These are phyloP conservation scores for Amanita rimosa DNA, from an alignment of 768 basidiomycete species.

Conservation along the genomic window DNA sequence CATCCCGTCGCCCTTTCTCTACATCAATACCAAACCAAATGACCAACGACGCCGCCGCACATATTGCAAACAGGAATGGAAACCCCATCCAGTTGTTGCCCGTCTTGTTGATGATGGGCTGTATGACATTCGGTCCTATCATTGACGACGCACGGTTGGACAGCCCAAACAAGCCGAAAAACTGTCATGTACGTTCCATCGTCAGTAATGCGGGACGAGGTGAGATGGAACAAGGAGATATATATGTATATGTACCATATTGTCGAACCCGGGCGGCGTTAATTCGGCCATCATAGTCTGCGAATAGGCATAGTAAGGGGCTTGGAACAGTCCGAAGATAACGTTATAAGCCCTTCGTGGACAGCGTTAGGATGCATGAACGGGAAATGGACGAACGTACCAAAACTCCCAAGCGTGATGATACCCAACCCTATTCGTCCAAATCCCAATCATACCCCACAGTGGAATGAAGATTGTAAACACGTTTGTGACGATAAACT, in stretches of 20 bases:
- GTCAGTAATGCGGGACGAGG: neutral
- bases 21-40: slow-evolving; percentile 74
- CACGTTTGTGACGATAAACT: slow-evolving; percentile 73
- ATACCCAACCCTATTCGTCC: slow-evolving; percentile 66
- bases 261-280: slow-evolving; percentile 79
- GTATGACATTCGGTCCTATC: slow-evolving; percentile 80
- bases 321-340: slow-evolving; percentile 73
- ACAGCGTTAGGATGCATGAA: neutral
- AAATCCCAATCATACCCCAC: slow-evolving; percentile 82
- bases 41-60: slow-evolving; percentile 49
- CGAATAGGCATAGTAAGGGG: slow-evolving; percentile 80
- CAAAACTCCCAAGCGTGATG: slow-evolving; percentile 87
- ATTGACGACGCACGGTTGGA: slow-evolving; percentile 81
- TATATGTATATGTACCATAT: slow-evolving; percentile 38
- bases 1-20: slow-evolving; percentile 49
- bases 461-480: slow-evolving; percentile 69
- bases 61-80: slow-evolving; percentile 72
- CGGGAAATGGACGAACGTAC: slow-evolving; percentile 22
- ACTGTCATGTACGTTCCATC: slow-evolving; percentile 32
- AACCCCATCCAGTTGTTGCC: slow-evolving; percentile 79
- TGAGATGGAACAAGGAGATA: too few species aligned
- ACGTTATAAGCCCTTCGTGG: slow-evolving; percentile 66
- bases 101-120: slow-evolving; percentile 65
- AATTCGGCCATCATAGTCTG: slow-evolving; percentile 88
- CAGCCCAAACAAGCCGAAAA: slow-evolving; percentile 80